phyloP scores from a whole-genome alignment of 371 early-diverging fungal genomes.

The Choanephora cucurbitarum region DNA sequence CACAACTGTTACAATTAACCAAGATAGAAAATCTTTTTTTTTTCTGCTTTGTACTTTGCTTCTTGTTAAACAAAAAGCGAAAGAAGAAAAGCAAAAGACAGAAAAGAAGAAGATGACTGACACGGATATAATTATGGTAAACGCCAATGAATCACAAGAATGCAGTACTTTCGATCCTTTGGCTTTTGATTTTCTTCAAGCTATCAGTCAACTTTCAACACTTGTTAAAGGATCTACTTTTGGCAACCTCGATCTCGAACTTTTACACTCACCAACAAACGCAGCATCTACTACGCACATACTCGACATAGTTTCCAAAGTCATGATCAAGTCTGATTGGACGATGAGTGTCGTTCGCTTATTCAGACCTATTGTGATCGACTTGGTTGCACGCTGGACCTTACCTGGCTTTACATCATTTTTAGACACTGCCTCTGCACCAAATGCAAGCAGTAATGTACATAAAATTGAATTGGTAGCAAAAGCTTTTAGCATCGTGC shows the following conservation, averaged over 20 bases:
- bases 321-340: constrained; percentile 37
- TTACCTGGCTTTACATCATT: constrained; percentile 49
- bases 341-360: constrained; percentile 50
- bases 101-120: constrained; percentile 11
- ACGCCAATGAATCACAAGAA: constrained; percentile 5
- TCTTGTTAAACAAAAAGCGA: too few species aligned
- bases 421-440: constrained; percentile 32
- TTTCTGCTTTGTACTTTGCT: too few species aligned
- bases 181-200: constrained; percentile 31
- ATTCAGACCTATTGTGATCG: constrained; percentile 80
- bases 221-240: constrained; percentile 16
- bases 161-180: constrained; percentile 36
- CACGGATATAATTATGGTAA: constrained; percentile 14
- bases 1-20: too few species aligned
- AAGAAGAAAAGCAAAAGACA: background rate
- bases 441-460: constrained; percentile 35
- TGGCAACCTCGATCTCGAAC: constrained; percentile 16
- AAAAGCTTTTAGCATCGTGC: constrained; percentile 63
- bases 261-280: constrained; percentile 11
- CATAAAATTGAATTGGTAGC: constrained; percentile 55
- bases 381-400: constrained; percentile 82
- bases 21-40: too few species aligned
- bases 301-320: constrained; percentile 39
- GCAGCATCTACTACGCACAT: constrained; percentile 20
- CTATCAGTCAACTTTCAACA: constrained; percentile 28